Base-by-base conservation (phyloP, 2,329 filamentous ascomycete species). In the Alternaria alternata region DNA sequence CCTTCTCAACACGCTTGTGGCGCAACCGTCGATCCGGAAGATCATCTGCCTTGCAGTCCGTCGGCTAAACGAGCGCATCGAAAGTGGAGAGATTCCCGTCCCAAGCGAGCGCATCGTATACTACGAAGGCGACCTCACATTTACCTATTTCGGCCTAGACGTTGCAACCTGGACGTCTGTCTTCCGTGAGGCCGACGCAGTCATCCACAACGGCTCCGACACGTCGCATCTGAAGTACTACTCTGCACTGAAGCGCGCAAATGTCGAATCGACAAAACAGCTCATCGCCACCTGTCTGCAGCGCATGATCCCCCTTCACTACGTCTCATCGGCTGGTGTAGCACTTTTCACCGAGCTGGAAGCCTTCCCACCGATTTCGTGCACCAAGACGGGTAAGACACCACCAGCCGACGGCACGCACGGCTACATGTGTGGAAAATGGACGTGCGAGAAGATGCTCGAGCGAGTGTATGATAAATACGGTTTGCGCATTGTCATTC, bases 361-460 rank as follows among this genome's bases (percentile, higher is more conserved):
- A 34, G 16, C 20, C 11, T 14, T 47, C 18, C 20, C 39, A 16
- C 24, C 49, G 48, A 18, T 30, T n/a, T 24, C 61, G 44, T 5
- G 47, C 54, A 20, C 22, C 42, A 9, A 28, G 18, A 20, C 52
- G 24, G 38, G 46, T 12, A 22, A 28, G 6, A 20, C 7, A 7
- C 78, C 77, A 1, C 69, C 78, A 1, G 38, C 51, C 4, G 65
- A 75, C 44, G 73, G 72, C 12, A 48, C 68, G 6, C 62, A 76
- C 18, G 80, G 80, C 1, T 82, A 81, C 54, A 64, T 68, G 3
- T 75, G 76, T 1, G 62, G 68, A 14, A 81, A 81, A 58, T 82
- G 81, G 81, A 78, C 74, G 0, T 71, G 71, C 43, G 81, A 83
- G 65, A 61, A 65, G 4, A 65, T 78, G 26, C 71, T 82, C 0